These are phyloP conservation scores for Fraxinus baroniana DNA, from an alignment of 305 asterid genomes.

Conservation along the genomic window DNA sequence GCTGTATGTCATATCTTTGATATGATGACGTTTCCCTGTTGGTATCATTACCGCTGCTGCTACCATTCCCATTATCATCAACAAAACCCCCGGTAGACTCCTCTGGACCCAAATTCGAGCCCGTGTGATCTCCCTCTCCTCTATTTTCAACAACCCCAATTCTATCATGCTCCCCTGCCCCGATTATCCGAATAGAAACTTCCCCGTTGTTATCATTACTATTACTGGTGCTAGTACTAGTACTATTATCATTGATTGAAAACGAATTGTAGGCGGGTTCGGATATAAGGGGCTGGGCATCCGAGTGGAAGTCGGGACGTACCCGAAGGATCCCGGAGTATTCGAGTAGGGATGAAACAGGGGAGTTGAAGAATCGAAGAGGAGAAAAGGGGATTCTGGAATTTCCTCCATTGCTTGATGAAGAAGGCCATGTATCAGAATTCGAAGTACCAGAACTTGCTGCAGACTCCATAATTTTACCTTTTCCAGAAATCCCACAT, in stretches of 20 bases:
- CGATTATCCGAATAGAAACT: conserved; percentile 66
- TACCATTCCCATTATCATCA: conserved; percentile 34
- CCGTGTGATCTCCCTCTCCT: conserved; percentile 22
- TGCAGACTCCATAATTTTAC: neutral
- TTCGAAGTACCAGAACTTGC: conserved; percentile 14
- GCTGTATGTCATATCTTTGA: conserved; percentile 74
- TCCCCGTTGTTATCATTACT: conserved; percentile 38
- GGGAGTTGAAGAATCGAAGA: conserved; percentile 52
- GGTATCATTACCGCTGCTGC: conserved; percentile 25
- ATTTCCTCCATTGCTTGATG: conserved; percentile 21
- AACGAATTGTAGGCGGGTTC: conserved; percentile 23
- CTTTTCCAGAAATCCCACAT: neutral
- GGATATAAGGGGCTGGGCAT: conserved; percentile 37
- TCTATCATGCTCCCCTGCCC: conserved; percentile 42
- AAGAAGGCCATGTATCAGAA: conserved; percentile 27
- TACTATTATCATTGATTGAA: conserved; percentile 17
- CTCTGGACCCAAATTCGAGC: conserved; percentile 23
- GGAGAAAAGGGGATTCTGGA: conserved; percentile 34
- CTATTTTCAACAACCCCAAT: conserved; percentile 26
- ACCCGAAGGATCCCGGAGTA: conserved; percentile 54
- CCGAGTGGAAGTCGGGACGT: conserved; percentile 47
- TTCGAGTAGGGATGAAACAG: conserved; percentile 57
- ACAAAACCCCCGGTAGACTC: conserved; percentile 30
- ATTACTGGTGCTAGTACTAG: conserved; percentile 10
- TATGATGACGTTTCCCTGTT: conserved; percentile 37